Evolutionary conservation across 495 filamentous ascomycete genomes (phyloP), one percentile per base, ranked within the genome.

Genomic region (Chaetomium cochliodes): DNA sequence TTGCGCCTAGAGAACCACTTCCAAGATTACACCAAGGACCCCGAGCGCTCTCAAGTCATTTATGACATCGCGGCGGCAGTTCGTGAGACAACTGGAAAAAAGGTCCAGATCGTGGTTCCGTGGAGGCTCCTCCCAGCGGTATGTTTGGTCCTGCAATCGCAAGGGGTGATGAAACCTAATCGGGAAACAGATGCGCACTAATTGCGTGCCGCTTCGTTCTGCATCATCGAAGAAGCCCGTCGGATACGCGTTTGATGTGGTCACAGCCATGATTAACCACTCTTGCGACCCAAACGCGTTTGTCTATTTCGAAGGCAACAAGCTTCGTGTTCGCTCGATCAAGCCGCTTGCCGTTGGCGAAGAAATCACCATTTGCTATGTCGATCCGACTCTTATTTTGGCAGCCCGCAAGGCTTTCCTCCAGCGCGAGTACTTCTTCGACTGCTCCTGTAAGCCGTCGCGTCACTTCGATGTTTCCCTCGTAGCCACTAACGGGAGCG

Each of bases 331-430:
- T 16, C 74, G 82, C 15, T 72, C 77, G 2, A 67, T 84, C 7
- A 75, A 65, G 39, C 62, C 64, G 28, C 81, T 74, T 62, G 67
- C 78, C 7, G 75, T 81, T 26, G 80, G 81, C 64, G 80, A 85
- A 16, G 88, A 93, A 72, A 77, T 92, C 47, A 84, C 83, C 59
- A 85, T 90, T 66, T 85, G 85, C 25, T 93, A 93, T 70, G 76
- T 88, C 61, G 89, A 91, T 71, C 77, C 78, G 22, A 88, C 83
- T 0, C 79, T 82, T 9, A 83, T 85, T 28, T 51, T 72, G 1
- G 16, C 49, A 0, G 20, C 5, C 5, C 65, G 72, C 2, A 82
- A 80, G 25, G 68, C 72, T 11, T 79, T 87, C 60, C 79, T 92
- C 1, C 71, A 73, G 39, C 77, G 79, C 16, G 79, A 82, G 28